phyloP scores from a whole-genome alignment of 2,329 filamentous ascomycete species.

The Gaeumannomyces tritici region DNA sequence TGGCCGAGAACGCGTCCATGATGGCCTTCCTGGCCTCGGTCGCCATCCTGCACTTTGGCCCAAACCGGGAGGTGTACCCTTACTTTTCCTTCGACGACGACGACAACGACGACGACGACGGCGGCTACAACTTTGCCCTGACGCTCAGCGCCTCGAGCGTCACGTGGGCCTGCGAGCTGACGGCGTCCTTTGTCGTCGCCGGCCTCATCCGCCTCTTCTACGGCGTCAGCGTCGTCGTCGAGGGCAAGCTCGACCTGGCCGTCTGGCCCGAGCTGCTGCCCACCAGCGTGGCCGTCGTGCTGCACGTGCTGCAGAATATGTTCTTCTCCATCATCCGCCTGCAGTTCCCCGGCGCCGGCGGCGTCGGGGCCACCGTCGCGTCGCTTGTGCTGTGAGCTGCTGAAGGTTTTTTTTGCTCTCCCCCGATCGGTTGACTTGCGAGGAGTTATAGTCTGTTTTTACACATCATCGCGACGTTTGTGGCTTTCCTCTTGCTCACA shows the following conservation, averaged over 20 bases:
- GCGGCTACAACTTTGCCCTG: constrained; percentile 49
- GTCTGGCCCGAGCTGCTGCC: constrained; percentile 60
- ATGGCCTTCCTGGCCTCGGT: constrained; percentile 57
- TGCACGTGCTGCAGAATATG: constrained; percentile 65
- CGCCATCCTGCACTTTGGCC: constrained; percentile 55
- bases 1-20: constrained; percentile 61
- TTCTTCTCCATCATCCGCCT: constrained; percentile 59
- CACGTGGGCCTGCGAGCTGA: constrained; percentile 59
- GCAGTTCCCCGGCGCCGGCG: constrained; percentile 34
- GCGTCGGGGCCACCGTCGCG: not conserved
- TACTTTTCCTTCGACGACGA: constrained; percentile 56
- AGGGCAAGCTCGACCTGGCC: constrained; percentile 54
- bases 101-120: constrained; percentile 25
- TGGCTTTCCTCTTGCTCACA: too few relatives aligned
- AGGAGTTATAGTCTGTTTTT: too few relatives aligned
- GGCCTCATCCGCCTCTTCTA: constrained; percentile 49
- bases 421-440: too few relatives aligned
- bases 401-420: not conserved
- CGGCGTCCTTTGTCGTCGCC: constrained; percentile 49
- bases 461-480: too few relatives aligned
- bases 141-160: constrained; percentile 54
- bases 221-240: constrained; percentile 51
- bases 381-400: not conserved
- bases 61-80: constrained; percentile 59
- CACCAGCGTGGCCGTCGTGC: constrained; percentile 54